Evolutionary conservation across 768 basidiomycete species (phyloP).

Genomic region (Mycena rebaudengoi): DNA sequence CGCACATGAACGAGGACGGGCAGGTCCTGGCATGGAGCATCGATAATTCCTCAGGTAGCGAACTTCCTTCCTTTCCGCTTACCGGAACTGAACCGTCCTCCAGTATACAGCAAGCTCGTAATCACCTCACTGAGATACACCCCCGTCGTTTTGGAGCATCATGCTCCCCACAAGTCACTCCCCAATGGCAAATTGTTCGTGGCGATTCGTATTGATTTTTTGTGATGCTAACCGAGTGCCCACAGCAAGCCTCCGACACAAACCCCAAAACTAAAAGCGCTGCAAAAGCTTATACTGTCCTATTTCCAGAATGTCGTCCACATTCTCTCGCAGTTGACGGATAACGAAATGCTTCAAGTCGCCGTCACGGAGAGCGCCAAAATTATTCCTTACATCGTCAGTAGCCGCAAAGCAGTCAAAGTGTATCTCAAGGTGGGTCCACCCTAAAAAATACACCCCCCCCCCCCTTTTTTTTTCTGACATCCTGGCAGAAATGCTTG

Average conservation of each 20-base stretch:
- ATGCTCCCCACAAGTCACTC: conserved; percentile 86
- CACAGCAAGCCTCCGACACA: conserved; percentile 87
- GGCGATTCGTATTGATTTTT: not conserved
- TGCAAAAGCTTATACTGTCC: conserved; percentile 88
- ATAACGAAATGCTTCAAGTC: conserved; percentile 69
- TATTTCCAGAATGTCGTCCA: conserved; percentile 90
- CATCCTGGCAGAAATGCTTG: conserved; percentile 69
- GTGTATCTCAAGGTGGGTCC: conserved; percentile 80
- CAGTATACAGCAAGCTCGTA: conserved; percentile 96
- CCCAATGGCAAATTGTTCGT: conserved; percentile 83
- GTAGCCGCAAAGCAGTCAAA: conserved; percentile 86
- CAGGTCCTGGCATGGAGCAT: conserved; percentile 87
- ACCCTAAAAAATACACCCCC: not conserved
- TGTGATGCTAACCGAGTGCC: conserved; percentile 2
- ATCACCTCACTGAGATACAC: conserved; percentile 89
- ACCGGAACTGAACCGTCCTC: not conserved
- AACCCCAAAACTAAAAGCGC: conserved; percentile 79
- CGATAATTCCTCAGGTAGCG: conserved; percentile 76
- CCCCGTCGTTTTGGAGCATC: conserved; percentile 86
- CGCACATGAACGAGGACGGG: conserved; percentile 87
- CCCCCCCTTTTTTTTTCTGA: conserved; percentile 16
- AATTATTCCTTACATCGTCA: conserved; percentile 87
- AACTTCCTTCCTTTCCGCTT: not conserved
- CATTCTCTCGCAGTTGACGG: conserved; percentile 78
- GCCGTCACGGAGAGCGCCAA: conserved; percentile 88